Evolutionary conservation across 2,329 filamentous ascomycete genomes (phyloP).

Genomic region (Paradendryphiella salina): DNA sequence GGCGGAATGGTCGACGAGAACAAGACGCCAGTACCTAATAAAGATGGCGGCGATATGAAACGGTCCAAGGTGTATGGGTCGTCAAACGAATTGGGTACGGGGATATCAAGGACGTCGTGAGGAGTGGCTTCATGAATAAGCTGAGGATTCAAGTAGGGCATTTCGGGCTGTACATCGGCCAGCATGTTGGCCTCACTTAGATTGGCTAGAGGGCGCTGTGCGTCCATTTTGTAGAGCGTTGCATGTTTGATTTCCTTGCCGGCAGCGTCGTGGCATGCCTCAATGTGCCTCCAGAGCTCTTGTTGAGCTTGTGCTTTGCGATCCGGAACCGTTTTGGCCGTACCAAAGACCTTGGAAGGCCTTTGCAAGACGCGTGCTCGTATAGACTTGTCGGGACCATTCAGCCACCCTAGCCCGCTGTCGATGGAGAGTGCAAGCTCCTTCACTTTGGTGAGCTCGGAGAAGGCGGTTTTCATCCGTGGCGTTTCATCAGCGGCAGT

Average conservation of each 20-base stretch:
- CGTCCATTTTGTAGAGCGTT: constrained; percentile 35
- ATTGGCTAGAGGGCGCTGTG: constrained; percentile 19
- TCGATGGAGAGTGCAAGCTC: constrained; percentile 71
- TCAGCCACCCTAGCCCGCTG: constrained; percentile 68
- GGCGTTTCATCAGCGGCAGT: constrained; percentile 65
- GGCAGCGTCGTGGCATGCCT: constrained; percentile 24
- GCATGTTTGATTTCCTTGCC: constrained; percentile 34
- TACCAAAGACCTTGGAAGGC: constrained; percentile 54
- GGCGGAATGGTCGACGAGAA: constrained; percentile 39
- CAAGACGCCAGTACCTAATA: constrained; percentile 35
- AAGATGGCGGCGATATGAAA: constrained; percentile 20
- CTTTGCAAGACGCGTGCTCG: constrained; percentile 53
- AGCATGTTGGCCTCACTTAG: constrained; percentile 16
- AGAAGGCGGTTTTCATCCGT: constrained; percentile 64
- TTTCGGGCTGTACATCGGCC: constrained; percentile 24
- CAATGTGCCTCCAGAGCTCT: constrained; percentile 44
- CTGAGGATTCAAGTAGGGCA: constrained; percentile 39
- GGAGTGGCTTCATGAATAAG: constrained; percentile 35
- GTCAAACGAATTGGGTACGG: constrained; percentile 26
- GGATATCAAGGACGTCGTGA: constrained; percentile 23
- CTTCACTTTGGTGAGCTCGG: constrained; percentile 57
- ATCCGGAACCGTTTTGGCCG: constrained; percentile 45
- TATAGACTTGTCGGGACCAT: constrained; percentile 62
- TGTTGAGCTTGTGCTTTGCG: constrained; percentile 41
- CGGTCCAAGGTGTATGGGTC: constrained; percentile 26